Conservation (phyloP, 352 stramenopile species). For the Lagenidium giganteum region DNA sequence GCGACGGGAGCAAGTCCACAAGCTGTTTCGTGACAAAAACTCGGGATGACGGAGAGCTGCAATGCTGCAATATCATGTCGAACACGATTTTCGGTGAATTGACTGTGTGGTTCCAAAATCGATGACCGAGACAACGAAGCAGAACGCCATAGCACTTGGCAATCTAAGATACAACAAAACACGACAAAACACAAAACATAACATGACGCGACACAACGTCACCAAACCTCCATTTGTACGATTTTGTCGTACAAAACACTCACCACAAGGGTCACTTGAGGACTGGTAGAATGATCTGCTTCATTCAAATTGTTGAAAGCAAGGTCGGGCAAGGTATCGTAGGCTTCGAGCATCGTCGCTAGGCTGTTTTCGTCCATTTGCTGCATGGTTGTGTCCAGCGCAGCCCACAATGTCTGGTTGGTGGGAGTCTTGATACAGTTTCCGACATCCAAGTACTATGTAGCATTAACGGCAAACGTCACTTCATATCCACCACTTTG, state of each 20-base stretch:
- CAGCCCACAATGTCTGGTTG: slow-evolving; percentile 71
- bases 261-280: slow-evolving; percentile 77
- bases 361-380: slow-evolving; percentile 77
- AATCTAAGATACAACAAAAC: slow-evolving; percentile 30
- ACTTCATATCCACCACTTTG: not conserved
- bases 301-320: slow-evolving; percentile 84
- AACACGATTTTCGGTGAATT: slow-evolving; percentile 59
- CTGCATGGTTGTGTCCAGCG: slow-evolving; percentile 82
- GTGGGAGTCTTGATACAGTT: slow-evolving; percentile 83
- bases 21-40: slow-evolving; percentile 81
- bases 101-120: slow-evolving; percentile 83
- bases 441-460: slow-evolving; percentile 61
- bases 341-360: slow-evolving; percentile 76
- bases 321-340: slow-evolving; percentile 82
- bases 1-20: slow-evolving; percentile 57
- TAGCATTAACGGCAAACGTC: not conserved
- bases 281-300: slow-evolving; percentile 55
- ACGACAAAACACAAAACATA: slow-evolving; percentile 3
- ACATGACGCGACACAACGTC: too few species aligned
- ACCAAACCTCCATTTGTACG: slow-evolving; percentile 1
- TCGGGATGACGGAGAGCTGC: slow-evolving; percentile 48
- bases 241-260: too few species aligned
- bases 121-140: slow-evolving; percentile 64
- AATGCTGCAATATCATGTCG: slow-evolving; percentile 69
- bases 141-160: slow-evolving; percentile 77